Evolutionary conservation across 495 filamentous ascomycete species (phyloP), one percentile per base, ranked within the genome.

Genomic region (Xylaria bambusicola): DNA sequence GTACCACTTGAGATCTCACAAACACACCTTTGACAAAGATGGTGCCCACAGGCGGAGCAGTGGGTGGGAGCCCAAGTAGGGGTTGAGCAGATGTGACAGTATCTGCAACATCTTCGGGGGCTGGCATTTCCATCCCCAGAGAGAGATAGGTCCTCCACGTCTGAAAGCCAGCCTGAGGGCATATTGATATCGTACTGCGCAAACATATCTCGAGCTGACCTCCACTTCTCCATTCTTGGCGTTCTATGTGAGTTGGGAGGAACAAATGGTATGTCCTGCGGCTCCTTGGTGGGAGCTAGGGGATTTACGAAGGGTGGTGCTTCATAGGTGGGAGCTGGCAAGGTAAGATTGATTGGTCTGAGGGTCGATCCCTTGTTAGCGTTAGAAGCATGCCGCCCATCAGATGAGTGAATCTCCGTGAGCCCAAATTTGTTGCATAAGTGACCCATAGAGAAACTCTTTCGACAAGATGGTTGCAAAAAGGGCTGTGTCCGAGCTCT

Each of bases 121-220:
- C 54, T 58, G 56, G 59, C 62, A 56, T 63, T 68, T 46, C 66
- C 63, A 65, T 68, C 71, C 62, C 70, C 66, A 55, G 62, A 66
- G 50, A 67, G 56, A 63, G 66, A 65, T 35, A 70, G 40, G 55
- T 63, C 68, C 31, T 72, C 73, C 24, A 66, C 66, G 42, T 77
- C 72, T 41, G 74, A 77, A 62, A 77, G 61, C 75, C 69, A 77
- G 64, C 73, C 69, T 29, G 71, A 56, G 59, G 73, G 74, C 7
- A 64, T 67, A 29, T 66, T 62, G 45, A 75, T 67, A 15, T 63
- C 60, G 52, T 74, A 71, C 36, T 71, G 69, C 33, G 69, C 64
- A 62, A 73, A 75, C 24, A 77, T 49, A 33, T 74, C 59, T 31
- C 68, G 64, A 21, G 69, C 74, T 18, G 62, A 69, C 12, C 55